phyloP scores from a whole-genome alignment of 345 rosid genomes.

The Gossypium bickii region DNA sequence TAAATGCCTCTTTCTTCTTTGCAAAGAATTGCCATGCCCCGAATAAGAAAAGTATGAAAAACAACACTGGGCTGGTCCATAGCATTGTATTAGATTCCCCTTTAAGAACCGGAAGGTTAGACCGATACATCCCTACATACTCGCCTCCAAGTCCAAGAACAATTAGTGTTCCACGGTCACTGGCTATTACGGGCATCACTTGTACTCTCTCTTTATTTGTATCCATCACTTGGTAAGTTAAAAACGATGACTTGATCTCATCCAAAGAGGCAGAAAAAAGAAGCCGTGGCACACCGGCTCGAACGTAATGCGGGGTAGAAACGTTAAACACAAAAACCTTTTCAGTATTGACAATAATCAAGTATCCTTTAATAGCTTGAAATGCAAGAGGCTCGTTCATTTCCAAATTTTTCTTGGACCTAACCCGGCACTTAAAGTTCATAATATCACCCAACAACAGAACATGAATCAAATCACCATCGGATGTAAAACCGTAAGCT shows the following conservation, averaged over 20 bases:
- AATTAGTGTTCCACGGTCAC: constrained; percentile 74
- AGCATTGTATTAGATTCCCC: constrained; percentile 68
- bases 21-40: constrained; percentile 94
- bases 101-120: constrained; percentile 57
- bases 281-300: constrained; percentile 61
- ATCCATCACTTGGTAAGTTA: constrained; percentile 42
- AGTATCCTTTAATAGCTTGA: constrained; percentile 83
- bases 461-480: constrained; percentile 78
- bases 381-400: constrained; percentile 61
- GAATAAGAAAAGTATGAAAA: constrained; percentile 74
- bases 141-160: constrained; percentile 78
- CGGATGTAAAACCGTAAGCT: constrained; percentile 84
- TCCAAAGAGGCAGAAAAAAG: constrained; percentile 70
- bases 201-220: constrained; percentile 20
- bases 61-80: constrained; percentile 86
- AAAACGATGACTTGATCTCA: constrained; percentile 69
- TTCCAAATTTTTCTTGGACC: constrained; percentile 71
- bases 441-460: constrained; percentile 68
- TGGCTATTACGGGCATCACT: constrained; percentile 55
- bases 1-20: constrained; percentile 91
- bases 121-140: constrained; percentile 71
- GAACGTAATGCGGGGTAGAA: constrained; percentile 74
- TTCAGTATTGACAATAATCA: constrained; percentile 54
- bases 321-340: constrained; percentile 72
- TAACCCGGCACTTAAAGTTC: constrained; percentile 91